Base-by-base conservation (phyloP, 352 stramenopile genomes). In the Pythium vanterpoolii region DNA sequence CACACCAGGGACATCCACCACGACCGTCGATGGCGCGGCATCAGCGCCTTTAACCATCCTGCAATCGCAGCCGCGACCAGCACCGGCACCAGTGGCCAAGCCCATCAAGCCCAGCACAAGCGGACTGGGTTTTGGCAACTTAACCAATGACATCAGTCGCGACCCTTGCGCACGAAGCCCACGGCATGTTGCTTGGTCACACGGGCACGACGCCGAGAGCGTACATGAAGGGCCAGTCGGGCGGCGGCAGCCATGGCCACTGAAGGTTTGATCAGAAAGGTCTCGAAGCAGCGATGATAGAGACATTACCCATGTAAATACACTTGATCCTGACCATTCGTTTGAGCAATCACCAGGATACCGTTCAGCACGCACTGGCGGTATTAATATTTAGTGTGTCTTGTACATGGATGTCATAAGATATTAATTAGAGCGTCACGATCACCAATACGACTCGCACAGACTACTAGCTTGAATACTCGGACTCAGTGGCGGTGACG, bases 201-300 rank as follows among this genome's bases (percentile, higher is more conserved):
- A 61, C 54, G 30, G 42, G 54, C 30, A 61, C 54, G 21, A 7
- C 54, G 30, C 54, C 54, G 28, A 61, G 54, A 11, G 28, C 54
- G 43, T 61, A 61, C 56, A 62, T 62, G 51, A 24, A 59, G 27
- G 51, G 51, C 24, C 27, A 59, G 19, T 50, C 38, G 38, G 39
- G 51, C 16, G 49, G 18, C 19, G 26, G 26, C 39, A 14, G 31
- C 36, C 38, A 24, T 45, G 16, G 16, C 5, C 6, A 24, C 7
- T 16, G 13, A 4, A 16, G 6, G 38, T 18, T 18, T 44, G 8
- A 23, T 44, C 31, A 11, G 31, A 36, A 36, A 36, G 31, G 6
- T 36, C 11, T 11, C 6, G 31, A 11, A 13, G 6, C 6, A 36
- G 31, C 11, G 6, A 11, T 36, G 31, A 11, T 36, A 6, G 31